These are phyloP conservation scores for Magnusiomyces tetraspermus DNA, from an alignment of 1,139 yeast genomes.

Conservation along the genomic window DNA sequence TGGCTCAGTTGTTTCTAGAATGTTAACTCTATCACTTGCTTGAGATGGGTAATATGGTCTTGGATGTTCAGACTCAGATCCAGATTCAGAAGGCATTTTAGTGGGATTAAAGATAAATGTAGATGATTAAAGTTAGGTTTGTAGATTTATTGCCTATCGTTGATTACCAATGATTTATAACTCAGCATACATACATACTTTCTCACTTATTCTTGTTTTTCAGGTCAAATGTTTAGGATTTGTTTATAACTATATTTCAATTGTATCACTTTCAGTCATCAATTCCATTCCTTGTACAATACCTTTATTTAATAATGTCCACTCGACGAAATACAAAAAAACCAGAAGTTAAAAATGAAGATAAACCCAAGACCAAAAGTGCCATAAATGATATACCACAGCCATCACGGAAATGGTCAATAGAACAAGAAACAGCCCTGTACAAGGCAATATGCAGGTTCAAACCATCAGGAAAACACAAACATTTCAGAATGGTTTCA, in stretches of 20 bases:
- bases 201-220: too few relatives aligned
- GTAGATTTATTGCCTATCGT: too few relatives aligned
- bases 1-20: conserved; percentile 6
- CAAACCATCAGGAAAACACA: conserved; percentile 49
- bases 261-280: too few relatives aligned
- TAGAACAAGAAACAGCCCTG: conserved; percentile 57
- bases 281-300: too few relatives aligned
- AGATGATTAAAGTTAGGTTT: too few relatives aligned
- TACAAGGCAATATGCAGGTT: conserved; percentile 57
- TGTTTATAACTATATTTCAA: too few relatives aligned
- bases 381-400: not conserved
- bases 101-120: too few relatives aligned
- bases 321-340: not conserved
- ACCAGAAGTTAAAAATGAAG: not conserved
- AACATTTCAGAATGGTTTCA: conserved; percentile 48
- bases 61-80: too few relatives aligned
- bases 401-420: conserved; percentile 38
- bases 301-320: not conserved
- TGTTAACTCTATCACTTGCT: not conserved
- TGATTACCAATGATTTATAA: too few relatives aligned
- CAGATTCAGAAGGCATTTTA: too few relatives aligned
- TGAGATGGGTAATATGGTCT: conserved; percentile 3
- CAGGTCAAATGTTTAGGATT: too few relatives aligned
- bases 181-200: too few relatives aligned
- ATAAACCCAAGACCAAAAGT: not conserved